Evolutionary conservation across 352 stramenopile species (phyloP).

Genomic region (Phytopythium boreale): DNA sequence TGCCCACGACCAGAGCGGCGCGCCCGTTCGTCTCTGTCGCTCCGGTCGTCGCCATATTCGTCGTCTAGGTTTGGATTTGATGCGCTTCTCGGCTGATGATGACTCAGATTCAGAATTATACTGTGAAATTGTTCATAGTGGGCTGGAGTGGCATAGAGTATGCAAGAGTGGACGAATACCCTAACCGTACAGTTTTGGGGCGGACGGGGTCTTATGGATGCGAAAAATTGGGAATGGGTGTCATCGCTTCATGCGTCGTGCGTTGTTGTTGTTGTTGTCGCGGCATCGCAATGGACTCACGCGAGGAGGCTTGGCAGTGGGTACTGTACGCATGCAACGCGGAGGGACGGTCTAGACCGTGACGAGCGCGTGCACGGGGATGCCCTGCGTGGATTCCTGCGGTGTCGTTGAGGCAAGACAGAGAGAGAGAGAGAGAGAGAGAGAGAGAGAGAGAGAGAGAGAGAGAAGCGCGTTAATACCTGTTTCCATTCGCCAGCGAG

Average conservation of each 20-base stretch:
- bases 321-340: no score
- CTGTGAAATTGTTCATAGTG: not conserved
- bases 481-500: not conserved
- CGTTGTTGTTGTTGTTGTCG: no score
- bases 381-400: slow-evolving; percentile 22
- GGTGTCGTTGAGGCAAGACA: no score
- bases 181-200: no score
- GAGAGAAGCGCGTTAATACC: not conserved
- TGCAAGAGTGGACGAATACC: not conserved
- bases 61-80: not conserved
- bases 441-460: no score
- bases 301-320: no score
- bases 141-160: not conserved
- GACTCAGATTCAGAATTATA: no score
- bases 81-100: not conserved
- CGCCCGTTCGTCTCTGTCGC: not conserved
- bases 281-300: no score
- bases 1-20: slow-evolving; percentile 39
- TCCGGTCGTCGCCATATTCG: not conserved
- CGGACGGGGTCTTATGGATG: no score
- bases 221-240: no score
- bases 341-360: not conserved
- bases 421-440: not conserved
- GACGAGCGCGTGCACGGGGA: slow-evolving; percentile 19
- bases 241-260: no score